phyloP scores from a whole-genome alignment of 495 filamentous ascomycete genomes.

The Xylaria cubensis region DNA sequence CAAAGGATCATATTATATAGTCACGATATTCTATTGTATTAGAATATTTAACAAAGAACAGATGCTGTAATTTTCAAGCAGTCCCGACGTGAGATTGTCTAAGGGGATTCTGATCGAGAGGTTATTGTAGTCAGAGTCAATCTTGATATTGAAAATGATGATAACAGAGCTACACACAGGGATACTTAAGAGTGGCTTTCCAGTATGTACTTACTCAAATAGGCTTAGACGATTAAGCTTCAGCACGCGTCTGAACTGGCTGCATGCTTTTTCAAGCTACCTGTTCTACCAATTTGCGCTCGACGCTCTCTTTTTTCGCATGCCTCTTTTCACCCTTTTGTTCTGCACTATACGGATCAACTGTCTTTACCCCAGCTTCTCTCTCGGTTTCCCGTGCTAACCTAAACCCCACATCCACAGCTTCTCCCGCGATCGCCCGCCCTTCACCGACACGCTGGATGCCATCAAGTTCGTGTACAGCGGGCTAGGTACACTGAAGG shows the following conservation, averaged over 20 bases:
- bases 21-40: neutral
- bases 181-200: neutral
- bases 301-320: too few species aligned
- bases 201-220: neutral
- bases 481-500: neutral
- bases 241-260: neutral
- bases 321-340: too few species aligned
- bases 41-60: neutral
- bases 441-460: slow-evolving; percentile 85
- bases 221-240: neutral
- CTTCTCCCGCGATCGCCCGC: slow-evolving; percentile 85
- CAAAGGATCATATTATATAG: neutral
- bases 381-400: neutral
- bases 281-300: neutral
- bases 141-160: too few species aligned
- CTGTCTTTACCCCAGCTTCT: neutral
- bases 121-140: neutral
- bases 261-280: neutral
- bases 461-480: slow-evolving; percentile 85
- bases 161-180: too few species aligned
- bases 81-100: neutral
- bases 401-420: slow-evolving; percentile 49
- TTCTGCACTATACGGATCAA: too few species aligned
- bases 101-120: neutral
- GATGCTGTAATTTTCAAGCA: neutral